Conservation (phyloP, 177 flowering plant species). For the Tripterygium wilfordii region DNA sequence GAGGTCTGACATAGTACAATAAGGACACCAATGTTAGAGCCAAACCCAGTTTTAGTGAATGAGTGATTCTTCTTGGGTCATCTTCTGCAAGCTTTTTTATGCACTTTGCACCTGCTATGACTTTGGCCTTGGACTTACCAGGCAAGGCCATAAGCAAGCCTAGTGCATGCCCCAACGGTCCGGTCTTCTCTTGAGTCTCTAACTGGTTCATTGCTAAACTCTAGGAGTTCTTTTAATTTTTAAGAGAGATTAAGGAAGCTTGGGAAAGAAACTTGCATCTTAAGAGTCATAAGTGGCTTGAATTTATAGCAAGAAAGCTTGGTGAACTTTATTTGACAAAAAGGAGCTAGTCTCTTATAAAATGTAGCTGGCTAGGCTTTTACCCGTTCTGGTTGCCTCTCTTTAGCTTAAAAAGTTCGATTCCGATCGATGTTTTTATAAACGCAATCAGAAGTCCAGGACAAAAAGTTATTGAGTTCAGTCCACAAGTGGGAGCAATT, state of each 20-base stretch:
- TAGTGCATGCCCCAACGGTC: constrained; percentile 16
- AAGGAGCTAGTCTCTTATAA: too few species aligned
- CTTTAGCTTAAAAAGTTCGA: too few species aligned
- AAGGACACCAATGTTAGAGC: constrained; percentile 76
- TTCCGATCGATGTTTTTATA: too few species aligned
- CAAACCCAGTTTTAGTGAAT: constrained; percentile 75
- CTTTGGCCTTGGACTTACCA: constrained; percentile 12
- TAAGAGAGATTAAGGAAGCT: too few species aligned
- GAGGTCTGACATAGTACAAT: constrained; percentile 65
- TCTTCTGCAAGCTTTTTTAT: constrained; percentile 52
- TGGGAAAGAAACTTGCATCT: neutral
- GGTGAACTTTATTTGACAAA: too few species aligned
- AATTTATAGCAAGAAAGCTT: too few species aligned
- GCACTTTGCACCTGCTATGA: constrained; percentile 16
- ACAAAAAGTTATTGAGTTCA: too few species aligned
- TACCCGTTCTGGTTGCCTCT: too few species aligned
- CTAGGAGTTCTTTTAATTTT: neutral
- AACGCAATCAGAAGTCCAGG: too few species aligned
- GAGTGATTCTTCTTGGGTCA: constrained; percentile 76
- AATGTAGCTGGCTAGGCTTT: too few species aligned
- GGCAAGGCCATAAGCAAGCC: constrained; percentile 22
- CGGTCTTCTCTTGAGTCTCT: constrained; percentile 18
- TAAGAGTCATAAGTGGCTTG: too few species aligned
- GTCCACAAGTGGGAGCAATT: too few species aligned
- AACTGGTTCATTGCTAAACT: constrained; percentile 23